phyloP scores from a whole-genome alignment of 495 filamentous ascomycete species.

The Talaromyces nanjingensis region DNA sequence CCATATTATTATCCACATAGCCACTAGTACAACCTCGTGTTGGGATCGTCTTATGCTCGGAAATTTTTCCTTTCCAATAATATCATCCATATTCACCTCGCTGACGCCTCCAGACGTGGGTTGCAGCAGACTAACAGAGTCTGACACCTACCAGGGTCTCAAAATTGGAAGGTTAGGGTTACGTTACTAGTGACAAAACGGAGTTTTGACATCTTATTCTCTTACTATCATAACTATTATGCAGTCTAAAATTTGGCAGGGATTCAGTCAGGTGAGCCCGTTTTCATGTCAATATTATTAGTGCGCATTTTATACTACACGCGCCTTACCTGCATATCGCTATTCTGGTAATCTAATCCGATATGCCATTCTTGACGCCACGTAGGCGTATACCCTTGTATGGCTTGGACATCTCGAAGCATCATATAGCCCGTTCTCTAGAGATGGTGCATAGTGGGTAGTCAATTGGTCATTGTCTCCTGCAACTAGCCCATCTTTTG shows the following conservation, averaged over 20 bases:
- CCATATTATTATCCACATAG: background rate
- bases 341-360: background rate
- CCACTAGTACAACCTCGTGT: background rate
- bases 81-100: background rate
- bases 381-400: background rate
- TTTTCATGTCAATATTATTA: background rate
- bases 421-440: background rate
- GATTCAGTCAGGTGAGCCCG: background rate
- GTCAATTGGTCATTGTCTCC: background rate
- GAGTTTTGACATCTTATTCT: background rate
- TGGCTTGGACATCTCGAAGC: background rate
- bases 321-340: background rate
- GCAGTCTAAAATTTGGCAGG: background rate
- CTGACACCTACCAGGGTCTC: background rate
- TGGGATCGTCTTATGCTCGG: background rate
- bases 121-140: background rate
- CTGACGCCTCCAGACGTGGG: background rate
- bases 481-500: background rate
- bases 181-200: background rate
- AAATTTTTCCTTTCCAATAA: background rate
- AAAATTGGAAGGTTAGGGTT: background rate
- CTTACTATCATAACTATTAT: background rate
- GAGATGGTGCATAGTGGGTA: background rate
- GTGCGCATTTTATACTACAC: background rate
- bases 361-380: background rate